A percentile compares a stretch with the other conserved stretches of the same genome.
Evolutionary conservation across 2,329 filamentous ascomycete species (phyloP).

Genomic region (Tolypocladium inflatum): DNA sequence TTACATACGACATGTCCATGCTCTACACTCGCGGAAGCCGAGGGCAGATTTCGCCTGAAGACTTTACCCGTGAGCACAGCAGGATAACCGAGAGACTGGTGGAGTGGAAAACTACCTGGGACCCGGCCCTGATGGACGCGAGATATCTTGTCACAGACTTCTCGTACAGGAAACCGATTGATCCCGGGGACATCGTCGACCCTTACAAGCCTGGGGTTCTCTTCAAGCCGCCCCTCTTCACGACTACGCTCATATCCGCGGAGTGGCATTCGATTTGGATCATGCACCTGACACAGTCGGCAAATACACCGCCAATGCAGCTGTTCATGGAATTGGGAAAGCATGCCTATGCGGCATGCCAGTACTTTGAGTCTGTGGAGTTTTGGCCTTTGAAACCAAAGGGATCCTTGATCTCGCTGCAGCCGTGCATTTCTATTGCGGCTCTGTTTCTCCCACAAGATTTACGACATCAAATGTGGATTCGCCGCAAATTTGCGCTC

Average conservation of each 20-base stretch:
- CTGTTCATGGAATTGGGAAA: slow-evolving; percentile 44
- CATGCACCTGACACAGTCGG: slow-evolving; percentile 71
- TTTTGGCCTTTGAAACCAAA: slow-evolving; percentile 60
- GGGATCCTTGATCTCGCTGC: slow-evolving; percentile 62
- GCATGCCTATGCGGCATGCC: slow-evolving; percentile 61
- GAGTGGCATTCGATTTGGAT: slow-evolving; percentile 73
- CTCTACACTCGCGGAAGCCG: slow-evolving; percentile 62
- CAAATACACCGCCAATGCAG: slow-evolving; percentile 41
- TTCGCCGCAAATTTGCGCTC: slow-evolving; percentile 65
- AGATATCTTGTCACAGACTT: slow-evolving; percentile 56
- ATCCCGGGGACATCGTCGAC: slow-evolving; percentile 60
- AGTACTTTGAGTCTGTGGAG: slow-evolving; percentile 71
- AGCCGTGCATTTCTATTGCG: slow-evolving; percentile 67
- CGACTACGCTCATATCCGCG: slow-evolving; percentile 63
- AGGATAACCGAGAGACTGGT: slow-evolving; percentile 37
- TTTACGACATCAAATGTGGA: slow-evolving; percentile 64
- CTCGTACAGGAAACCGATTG: slow-evolving; percentile 38
- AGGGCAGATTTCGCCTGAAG: slow-evolving; percentile 52
- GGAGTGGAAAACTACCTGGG: slow-evolving; percentile 46
- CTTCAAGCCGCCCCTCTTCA: slow-evolving; percentile 60
- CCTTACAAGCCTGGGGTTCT: slow-evolving; percentile 63
- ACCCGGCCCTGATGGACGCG: slow-evolving; percentile 51
- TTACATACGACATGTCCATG: slow-evolving; percentile 72
- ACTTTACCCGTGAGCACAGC: slow-evolving; percentile 55
- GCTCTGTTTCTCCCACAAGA: slow-evolving; percentile 74